These are phyloP conservation scores for Rhinocladiella similis DNA, from an alignment of 2,329 filamentous ascomycete species.

Conservation along the genomic window DNA sequence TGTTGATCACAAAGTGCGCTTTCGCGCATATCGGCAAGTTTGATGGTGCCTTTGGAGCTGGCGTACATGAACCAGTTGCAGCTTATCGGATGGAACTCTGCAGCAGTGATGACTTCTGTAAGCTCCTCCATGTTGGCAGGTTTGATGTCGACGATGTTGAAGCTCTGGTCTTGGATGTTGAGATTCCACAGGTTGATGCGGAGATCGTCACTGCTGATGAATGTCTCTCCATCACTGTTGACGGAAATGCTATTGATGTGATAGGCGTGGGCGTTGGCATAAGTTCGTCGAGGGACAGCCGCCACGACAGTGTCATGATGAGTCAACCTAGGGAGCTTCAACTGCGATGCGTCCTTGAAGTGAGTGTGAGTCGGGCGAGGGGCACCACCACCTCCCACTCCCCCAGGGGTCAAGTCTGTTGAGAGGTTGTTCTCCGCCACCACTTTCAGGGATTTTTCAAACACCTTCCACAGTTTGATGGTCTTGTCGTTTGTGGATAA, in stretches of 20 bases:
- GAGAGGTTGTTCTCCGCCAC: conserved; percentile 99
- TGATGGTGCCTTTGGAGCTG: conserved; percentile 98
- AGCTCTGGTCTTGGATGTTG: conserved; percentile 99
- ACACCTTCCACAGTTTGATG: conserved; percentile 99
- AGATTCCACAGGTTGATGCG: conserved; percentile 99
- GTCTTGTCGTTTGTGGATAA: conserved; percentile 99
- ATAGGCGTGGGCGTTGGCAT: conserved; percentile 97
- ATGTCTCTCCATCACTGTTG: conserved; percentile 98
- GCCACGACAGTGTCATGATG: conserved; percentile 98
- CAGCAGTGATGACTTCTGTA: conserved; percentile 97
- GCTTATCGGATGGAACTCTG: conserved; percentile 93
- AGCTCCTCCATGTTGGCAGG: conserved; percentile 99
- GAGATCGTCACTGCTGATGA: conserved; percentile 97
- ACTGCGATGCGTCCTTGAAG: conserved; percentile 77
- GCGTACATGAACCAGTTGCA: conserved; percentile 99
- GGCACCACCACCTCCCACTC: conserved; percentile 71
- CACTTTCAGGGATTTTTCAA: conserved; percentile 98
- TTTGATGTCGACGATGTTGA: conserved; percentile 99
- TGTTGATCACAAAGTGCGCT: conserved; percentile 95
- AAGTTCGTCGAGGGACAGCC: conserved; percentile 91
- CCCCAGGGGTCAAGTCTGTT: conserved; percentile 80
- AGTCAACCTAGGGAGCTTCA: conserved; percentile 93
- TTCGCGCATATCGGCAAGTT: conserved; percentile 97
- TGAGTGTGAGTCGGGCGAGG: conserved; percentile 69
- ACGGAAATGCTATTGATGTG: conserved; percentile 99